Percentiles rank a stretch among this genome's conserved stretches.
These are phyloP conservation scores for Fusarium sublunatum DNA, from an alignment of 2,329 filamentous ascomycete species.

Conservation along the genomic window DNA sequence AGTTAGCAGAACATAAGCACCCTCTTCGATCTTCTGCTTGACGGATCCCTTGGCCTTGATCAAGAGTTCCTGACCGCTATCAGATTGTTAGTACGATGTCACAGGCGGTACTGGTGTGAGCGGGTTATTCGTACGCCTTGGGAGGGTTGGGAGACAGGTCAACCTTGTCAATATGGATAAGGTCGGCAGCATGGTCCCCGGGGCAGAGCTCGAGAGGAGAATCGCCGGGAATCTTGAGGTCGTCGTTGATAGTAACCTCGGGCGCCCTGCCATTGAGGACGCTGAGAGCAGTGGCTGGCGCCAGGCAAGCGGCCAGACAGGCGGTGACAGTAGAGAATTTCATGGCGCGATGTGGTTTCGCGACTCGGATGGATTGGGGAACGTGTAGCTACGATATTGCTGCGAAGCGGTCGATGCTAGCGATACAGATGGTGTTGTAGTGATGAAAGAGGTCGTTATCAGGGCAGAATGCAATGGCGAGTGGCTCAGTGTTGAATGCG, in stretches of 20 bases:
- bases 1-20: slow-evolving; percentile 82
- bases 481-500: slow-evolving; percentile 49
- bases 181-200: slow-evolving; percentile 73
- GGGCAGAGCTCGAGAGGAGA: slow-evolving; percentile 86
- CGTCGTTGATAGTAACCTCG: slow-evolving; percentile 58
- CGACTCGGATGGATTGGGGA: background rate
- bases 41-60: slow-evolving; percentile 86
- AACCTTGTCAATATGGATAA: slow-evolving; percentile 81
- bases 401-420: slow-evolving; percentile 15
- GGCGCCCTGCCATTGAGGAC: slow-evolving; percentile 51
- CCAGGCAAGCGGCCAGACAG: slow-evolving; percentile 59
- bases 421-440: slow-evolving; percentile 25
- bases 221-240: slow-evolving; percentile 79
- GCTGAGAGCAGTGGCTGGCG: slow-evolving; percentile 59
- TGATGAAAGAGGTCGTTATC: slow-evolving; percentile 43
- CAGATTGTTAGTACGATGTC: slow-evolving; percentile 40
- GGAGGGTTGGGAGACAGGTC: slow-evolving; percentile 90
- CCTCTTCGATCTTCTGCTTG: slow-evolving; percentile 76
- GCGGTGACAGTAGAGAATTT: slow-evolving; percentile 56
- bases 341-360: slow-evolving; percentile 44
- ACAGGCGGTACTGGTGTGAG: slow-evolving; percentile 6
- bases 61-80: slow-evolving; percentile 78
- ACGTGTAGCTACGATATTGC: background rate
- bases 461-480: slow-evolving; percentile 43
- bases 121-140: slow-evolving; percentile 71